Evolutionary conservation across 306 rosid species (phyloP), one percentile per base, ranked within the genome.

Genomic region (Crotalaria pallida): DNA sequence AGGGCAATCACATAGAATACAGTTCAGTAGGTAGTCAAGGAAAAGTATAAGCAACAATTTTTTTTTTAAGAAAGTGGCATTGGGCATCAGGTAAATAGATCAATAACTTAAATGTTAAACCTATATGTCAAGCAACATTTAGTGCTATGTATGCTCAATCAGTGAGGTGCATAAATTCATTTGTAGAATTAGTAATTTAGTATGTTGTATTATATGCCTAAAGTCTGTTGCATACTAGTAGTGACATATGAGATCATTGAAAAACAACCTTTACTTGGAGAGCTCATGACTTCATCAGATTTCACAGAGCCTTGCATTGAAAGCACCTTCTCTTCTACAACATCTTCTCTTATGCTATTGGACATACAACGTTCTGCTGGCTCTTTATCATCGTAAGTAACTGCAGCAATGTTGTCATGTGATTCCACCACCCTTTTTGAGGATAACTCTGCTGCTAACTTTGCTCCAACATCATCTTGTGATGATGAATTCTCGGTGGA

Each of bases 371-470:
- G 78, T 58, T 40, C 72, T 50, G 40, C 47, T 56, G 70, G 65
- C 65, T 48, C 83, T 61, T 76, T 34, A 52, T 49, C 69, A 53
- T 49, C 74, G 21, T 78, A 75, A 50, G 55, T 77, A 15, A 66
- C 70, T 47, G 68, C 58, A 16, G 73, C 51, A 52, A 68, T 47
- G 43, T 58, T 44, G 47, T 79, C 84, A 59, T 67, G 61, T 24
- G 86, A 77, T 76, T 87, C 96, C 16, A 73, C 92, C 83, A 83
- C 80, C 85, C 82, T 81, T 76, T 84, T 85, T 81, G 81, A 84
- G 62, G 97, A 88, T 24, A 87, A 55, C 71, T 85, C 96, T 71
- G 85, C 92, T 1, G 87, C 89, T 68, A 90, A 79, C 82, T 82
- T 81, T 72, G 80, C 49, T 73, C 83, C 84, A 66, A 63, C 87